Conservation (phyloP, 148 eudicot species). For the Chenopodium berlandieri region DNA sequence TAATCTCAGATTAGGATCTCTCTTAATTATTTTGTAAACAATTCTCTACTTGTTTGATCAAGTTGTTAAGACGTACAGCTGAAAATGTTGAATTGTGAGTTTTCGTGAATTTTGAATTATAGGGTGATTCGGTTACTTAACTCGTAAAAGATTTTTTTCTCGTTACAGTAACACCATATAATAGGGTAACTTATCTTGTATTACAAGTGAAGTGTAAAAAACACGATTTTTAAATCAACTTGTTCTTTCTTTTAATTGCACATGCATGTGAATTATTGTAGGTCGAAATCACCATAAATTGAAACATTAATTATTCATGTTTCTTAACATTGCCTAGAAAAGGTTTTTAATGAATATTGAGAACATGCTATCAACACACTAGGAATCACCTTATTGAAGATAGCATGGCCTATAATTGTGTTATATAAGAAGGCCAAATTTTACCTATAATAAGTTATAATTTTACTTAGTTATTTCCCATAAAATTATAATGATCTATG, state of each 20-base stretch:
- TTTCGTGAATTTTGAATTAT: not conserved
- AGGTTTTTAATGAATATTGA: not conserved
- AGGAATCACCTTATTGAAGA: not conserved
- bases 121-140: too few species aligned
- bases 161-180: too few species aligned
- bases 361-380: not conserved
- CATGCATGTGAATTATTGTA: slow-evolving; percentile 5
- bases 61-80: not conserved
- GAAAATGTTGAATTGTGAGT: not conserved
- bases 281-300: not conserved
- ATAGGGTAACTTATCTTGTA: not conserved
- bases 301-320: not conserved
- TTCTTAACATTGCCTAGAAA: not conserved
- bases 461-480: not conserved
- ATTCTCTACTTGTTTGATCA: slow-evolving; percentile 18
- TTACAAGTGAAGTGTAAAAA: not conserved
- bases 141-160: not conserved
- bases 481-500: too few species aligned
- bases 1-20: not conserved
- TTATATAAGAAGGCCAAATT: not conserved
- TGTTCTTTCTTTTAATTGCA: not conserved
- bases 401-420: not conserved
- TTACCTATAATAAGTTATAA: not conserved
- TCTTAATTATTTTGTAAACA: not conserved
- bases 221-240: not conserved